These are phyloP conservation scores for Trichoderma sp. DNA, from an alignment of 2,329 filamentous ascomycete genomes.

Conservation along the genomic window DNA sequence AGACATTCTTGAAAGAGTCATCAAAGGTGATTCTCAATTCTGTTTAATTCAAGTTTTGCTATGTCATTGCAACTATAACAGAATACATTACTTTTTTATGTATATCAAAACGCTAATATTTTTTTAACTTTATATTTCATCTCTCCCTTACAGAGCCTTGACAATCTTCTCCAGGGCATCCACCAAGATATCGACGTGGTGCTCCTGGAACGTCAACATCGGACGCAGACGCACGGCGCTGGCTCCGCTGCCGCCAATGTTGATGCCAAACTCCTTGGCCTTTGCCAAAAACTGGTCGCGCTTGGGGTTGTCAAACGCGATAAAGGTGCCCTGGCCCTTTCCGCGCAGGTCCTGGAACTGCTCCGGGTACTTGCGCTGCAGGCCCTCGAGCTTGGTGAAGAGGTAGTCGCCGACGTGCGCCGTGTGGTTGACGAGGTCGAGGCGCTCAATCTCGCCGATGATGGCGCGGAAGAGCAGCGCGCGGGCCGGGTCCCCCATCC, in stretches of 20 bases:
- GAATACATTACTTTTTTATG: background rate
- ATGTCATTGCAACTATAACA: background rate
- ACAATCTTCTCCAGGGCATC: conserved; percentile 76
- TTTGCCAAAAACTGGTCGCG: conserved; percentile 77
- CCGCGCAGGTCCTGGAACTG: conserved; percentile 83
- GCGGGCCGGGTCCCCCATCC: conserved; percentile 90
- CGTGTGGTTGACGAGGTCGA: conserved; percentile 78
- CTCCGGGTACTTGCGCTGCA: conserved; percentile 70
- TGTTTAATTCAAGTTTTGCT: background rate
- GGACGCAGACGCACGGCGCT: conserved; percentile 77
- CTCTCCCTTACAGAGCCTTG: conserved; percentile 39
- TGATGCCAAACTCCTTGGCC: conserved; percentile 79
- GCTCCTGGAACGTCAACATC: conserved; percentile 91
- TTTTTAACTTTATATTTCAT: background rate
- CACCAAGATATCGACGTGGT: conserved; percentile 83
- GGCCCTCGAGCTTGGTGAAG: conserved; percentile 65
- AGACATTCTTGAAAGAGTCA: background rate
- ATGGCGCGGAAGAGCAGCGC: conserved; percentile 86
- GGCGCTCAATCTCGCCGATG: conserved; percentile 74
- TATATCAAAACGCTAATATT: background rate
- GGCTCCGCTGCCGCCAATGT: conserved; percentile 81
- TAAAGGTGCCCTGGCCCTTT: conserved; percentile 86
- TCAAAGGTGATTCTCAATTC: background rate
- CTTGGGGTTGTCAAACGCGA: conserved; percentile 83
- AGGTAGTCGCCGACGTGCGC: conserved; percentile 78